These are phyloP conservation scores for Halenospora varia DNA, from an alignment of 495 filamentous ascomycete species.

Conservation along the genomic window DNA sequence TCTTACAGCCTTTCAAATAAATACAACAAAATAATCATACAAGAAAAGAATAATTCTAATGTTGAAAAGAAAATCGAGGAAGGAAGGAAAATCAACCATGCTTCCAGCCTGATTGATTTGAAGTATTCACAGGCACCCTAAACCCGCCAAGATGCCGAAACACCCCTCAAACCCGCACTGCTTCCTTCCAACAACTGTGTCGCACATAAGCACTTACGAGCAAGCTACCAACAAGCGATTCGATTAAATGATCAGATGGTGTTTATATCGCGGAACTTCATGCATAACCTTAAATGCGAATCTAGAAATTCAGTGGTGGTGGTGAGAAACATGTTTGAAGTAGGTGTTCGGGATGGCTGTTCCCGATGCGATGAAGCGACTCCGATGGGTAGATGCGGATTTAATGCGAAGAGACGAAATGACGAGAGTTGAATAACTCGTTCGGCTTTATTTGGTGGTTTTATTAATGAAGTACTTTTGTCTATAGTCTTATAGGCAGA, in stretches of 20 bases:
- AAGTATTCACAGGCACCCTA: background rate
- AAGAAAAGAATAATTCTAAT: too few relatives aligned
- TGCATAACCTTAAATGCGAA: too few relatives aligned
- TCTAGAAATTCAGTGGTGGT: background rate
- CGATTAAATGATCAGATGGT: background rate
- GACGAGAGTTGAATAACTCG: too few relatives aligned
- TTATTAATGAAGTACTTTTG: too few relatives aligned
- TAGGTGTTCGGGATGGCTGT: background rate
- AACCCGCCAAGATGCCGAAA: background rate
- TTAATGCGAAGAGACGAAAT: too few relatives aligned
- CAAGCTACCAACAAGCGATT: background rate
- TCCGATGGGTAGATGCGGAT: too few relatives aligned
- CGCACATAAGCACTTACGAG: background rate
- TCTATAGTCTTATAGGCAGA: too few relatives aligned
- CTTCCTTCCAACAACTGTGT: background rate
- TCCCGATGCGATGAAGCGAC: background rate
- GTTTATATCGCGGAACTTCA: background rate
- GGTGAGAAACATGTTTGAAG: background rate
- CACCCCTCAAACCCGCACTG: background rate
- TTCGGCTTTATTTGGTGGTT: too few relatives aligned
- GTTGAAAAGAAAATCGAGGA: too few relatives aligned
- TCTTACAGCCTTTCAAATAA: too few relatives aligned
- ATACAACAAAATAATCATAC: too few relatives aligned
- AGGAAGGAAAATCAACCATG: too few relatives aligned
- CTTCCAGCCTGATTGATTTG: background rate